phyloP scores from a whole-genome alignment of 352 stramenopile species.

The Globisporangium iwayamae region DNA sequence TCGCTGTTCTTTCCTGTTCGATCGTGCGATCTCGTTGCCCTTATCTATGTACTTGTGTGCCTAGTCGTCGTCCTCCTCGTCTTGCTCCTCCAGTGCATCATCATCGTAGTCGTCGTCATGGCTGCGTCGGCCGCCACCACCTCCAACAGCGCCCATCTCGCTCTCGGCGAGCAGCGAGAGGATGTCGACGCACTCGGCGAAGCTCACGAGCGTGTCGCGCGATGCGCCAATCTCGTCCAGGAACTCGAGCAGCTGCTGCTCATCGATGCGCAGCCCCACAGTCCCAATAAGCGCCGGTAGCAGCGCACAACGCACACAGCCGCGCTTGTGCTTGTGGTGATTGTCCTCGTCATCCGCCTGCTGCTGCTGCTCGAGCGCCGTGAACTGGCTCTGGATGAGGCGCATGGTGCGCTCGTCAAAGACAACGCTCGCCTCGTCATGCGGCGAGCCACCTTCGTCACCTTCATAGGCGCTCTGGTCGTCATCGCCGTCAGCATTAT shows the following conservation, averaged over 20 bases:
- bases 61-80: constrained; percentile 12
- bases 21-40: neutral
- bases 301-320: constrained; percentile 50
- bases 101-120: constrained; percentile 24
- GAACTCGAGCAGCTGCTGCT: constrained; percentile 43
- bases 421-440: constrained; percentile 32
- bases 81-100: constrained; percentile 23
- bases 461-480: constrained; percentile 12
- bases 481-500: constrained; percentile 11
- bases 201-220: constrained; percentile 63
- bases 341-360: constrained; percentile 11
- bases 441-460: neutral
- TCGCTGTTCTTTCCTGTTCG: neutral
- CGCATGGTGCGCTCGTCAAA: constrained; percentile 62
- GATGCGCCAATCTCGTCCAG: constrained; percentile 73
- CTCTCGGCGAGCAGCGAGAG: constrained; percentile 72
- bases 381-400: constrained; percentile 54
- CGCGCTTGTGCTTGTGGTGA: constrained; percentile 24
- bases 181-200: constrained; percentile 87
- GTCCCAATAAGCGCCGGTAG: constrained; percentile 39
- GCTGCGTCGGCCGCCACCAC: neutral
- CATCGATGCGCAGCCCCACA: constrained; percentile 39
- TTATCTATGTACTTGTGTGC: neutral
- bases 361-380: constrained; percentile 29
- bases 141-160: constrained; percentile 16